A percentile compares a stretch with the other conserved stretches of the same genome.
phyloP scores from a whole-genome alignment of 139 green algal species.

The Trebouxia sp. region DNA sequence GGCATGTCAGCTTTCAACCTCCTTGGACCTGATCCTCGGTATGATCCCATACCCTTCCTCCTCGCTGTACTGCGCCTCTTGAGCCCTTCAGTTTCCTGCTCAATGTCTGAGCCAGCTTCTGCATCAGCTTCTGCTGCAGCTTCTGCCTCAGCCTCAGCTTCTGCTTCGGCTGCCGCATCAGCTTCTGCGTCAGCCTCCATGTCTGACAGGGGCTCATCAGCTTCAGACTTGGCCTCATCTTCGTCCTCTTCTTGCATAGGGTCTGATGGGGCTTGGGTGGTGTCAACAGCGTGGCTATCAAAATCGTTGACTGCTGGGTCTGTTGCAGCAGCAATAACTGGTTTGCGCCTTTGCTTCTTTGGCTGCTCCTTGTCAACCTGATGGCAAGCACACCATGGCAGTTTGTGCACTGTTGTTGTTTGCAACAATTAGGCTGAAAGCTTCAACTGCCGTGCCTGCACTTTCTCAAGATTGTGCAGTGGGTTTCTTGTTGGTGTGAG shows the following conservation, averaged over 20 bases:
- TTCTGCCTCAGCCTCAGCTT: not conserved
- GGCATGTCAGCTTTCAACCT: not conserved
- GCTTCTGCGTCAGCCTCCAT: not conserved
- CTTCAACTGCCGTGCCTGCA: no score
- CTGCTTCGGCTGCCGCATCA: not conserved
- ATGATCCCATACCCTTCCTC: not conserved
- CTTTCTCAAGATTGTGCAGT: no score
- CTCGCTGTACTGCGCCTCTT: no score
- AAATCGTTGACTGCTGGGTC: not conserved
- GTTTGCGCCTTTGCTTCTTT: conserved; percentile 17
- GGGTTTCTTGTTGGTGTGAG: no score
- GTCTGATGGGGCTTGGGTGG: not conserved
- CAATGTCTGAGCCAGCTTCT: no score
- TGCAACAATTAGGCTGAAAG: no score
- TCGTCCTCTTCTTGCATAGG: not conserved
- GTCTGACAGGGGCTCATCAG: no score
- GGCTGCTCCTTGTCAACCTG: not conserved
- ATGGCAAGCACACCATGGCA: not conserved
- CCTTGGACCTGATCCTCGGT: not conserved
- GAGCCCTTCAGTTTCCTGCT: no score
- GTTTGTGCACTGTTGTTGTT: no score
- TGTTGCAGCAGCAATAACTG: not conserved
- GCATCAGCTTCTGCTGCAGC: not conserved
- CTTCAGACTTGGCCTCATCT: not conserved
- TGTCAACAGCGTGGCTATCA: no score